Evolutionary conservation across 2,329 filamentous ascomycete species (phyloP).

Genomic region (Sporothrix luriei): DNA sequence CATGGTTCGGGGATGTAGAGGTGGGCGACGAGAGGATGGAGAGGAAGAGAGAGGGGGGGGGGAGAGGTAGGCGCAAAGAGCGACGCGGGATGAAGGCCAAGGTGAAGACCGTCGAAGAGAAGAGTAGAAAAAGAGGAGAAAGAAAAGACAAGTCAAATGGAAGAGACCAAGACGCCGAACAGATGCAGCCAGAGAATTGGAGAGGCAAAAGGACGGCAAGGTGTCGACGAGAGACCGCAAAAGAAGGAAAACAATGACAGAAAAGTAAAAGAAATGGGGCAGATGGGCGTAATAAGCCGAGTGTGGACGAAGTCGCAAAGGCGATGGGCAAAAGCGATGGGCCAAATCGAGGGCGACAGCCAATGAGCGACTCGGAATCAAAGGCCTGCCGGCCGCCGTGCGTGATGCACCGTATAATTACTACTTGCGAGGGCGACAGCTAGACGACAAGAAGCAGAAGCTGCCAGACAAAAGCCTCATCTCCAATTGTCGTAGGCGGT

Average conservation of each 20-base stretch:
- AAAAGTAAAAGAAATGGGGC: background rate
- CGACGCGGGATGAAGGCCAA: constrained; percentile 10
- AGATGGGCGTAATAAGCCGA: constrained; percentile 11
- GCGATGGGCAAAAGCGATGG: constrained; percentile 13
- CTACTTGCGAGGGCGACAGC: background rate
- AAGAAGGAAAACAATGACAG: constrained; percentile 15
- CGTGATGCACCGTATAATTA: background rate
- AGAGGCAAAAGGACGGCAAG: background rate
- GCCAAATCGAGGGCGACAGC: constrained; percentile 22
- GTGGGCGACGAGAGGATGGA: background rate
- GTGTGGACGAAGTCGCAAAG: constrained; percentile 15
- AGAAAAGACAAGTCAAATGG: background rate
- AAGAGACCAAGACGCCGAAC: background rate
- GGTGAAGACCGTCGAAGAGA: constrained; percentile 2
- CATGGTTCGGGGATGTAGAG: constrained; percentile 21
- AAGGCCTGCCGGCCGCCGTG: background rate
- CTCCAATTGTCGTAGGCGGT: constrained; percentile 4
- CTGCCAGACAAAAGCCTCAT: constrained; percentile 21
- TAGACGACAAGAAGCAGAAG: constrained; percentile 6
- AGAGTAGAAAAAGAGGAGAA: background rate
- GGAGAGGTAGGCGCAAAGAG: background rate
- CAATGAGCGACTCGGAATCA: constrained; percentile 3
- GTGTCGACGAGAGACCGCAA: background rate
- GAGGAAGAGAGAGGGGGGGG: constrained; percentile 1
- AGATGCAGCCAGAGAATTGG: background rate